Evolutionary conservation across 257 asterid species (phyloP), one percentile per base, ranked within the genome.

Genomic region (Fraxinus pennsylvanica): DNA sequence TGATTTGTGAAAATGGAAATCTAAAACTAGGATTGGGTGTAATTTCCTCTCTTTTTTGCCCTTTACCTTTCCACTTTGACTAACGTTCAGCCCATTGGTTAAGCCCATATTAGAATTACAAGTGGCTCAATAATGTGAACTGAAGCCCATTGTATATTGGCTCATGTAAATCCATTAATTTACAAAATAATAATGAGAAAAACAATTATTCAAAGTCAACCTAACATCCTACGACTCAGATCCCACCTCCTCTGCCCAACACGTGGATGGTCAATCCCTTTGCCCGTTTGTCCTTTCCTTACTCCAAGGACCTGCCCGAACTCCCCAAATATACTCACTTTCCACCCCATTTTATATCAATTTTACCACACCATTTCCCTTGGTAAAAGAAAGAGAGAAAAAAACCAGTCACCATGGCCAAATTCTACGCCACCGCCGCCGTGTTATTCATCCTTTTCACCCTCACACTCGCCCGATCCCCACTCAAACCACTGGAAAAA

Each of bases 381-480:
- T 43, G 52, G 52, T 1, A 13, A 43, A 43, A 41, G 2, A 15
- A 17, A 15, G 19, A 57, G 12, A 14, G 25, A 32, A 15, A 25
- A 59, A 61, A 72, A 4, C 39, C 38, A 22, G 68, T 52, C 25
- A 61, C 81, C 81, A 92, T 91, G 97, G 90, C 88, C 30, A 82
- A 70, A 81, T 67, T 77, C 78, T 13, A 76, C 74, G 57, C 84
- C 83, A 50, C 82, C 79, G 17, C 65, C 67, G 41, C 84, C 76
- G 77, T 87, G 3, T 74, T 90, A 29, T 75, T 90, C 84, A 86
- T 89, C 84, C 22, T 85, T 6, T 29, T 87, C 79, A 4, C 88
- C 76, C 43, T 93, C 72, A 82, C 92, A 14, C 33, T 73, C 36
- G 89, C 92, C 79, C 86, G 88, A 2, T 32, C 72, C 5, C 80